A percentile compares a stretch with the other conserved stretches of the same genome.
phyloP scores from a whole-genome alignment of 2,329 filamentous ascomycete species.

The Sarocladium strictum region DNA sequence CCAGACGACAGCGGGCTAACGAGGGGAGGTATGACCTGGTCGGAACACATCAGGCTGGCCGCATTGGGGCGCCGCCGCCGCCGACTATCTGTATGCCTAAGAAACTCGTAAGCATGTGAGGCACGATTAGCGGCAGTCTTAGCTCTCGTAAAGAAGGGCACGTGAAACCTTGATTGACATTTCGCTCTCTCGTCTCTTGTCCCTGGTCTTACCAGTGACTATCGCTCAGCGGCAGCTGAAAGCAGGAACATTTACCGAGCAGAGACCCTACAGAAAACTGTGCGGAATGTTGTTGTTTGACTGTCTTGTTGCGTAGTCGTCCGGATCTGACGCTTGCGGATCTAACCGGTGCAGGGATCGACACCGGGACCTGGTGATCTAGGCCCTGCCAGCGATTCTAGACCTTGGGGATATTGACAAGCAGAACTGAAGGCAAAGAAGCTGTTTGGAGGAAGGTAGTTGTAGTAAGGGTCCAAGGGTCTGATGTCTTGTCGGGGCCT shows the following conservation, averaged over 20 bases:
- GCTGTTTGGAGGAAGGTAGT: not conserved
- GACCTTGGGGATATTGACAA: not conserved
- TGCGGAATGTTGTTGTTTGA: not conserved
- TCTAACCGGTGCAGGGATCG: conserved; percentile 9
- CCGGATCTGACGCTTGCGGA: conserved; percentile 8
- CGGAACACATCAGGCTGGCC: too few species aligned
- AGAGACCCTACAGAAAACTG: not conserved
- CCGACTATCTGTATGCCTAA: not conserved
- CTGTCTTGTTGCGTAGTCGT: not conserved
- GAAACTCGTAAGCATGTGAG: not conserved
- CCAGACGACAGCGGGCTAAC: too few species aligned
- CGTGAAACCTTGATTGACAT: not conserved
- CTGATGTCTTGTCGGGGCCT: too few species aligned
- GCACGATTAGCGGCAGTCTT: not conserved
- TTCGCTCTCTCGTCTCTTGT: not conserved
- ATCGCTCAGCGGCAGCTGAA: not conserved
- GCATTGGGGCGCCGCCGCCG: not conserved
- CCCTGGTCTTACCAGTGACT: not conserved
- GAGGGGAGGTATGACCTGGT: too few species aligned
- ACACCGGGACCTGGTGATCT: conserved; percentile 7
- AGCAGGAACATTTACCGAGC: not conserved
- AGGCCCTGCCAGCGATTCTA: conserved; percentile 4
- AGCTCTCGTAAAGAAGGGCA: not conserved
- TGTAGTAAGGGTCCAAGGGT: too few species aligned
- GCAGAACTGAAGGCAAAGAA: too few species aligned